Conservation (phyloP, 176 grass and related monocot genomes). For the Lolium perenne region DNA sequence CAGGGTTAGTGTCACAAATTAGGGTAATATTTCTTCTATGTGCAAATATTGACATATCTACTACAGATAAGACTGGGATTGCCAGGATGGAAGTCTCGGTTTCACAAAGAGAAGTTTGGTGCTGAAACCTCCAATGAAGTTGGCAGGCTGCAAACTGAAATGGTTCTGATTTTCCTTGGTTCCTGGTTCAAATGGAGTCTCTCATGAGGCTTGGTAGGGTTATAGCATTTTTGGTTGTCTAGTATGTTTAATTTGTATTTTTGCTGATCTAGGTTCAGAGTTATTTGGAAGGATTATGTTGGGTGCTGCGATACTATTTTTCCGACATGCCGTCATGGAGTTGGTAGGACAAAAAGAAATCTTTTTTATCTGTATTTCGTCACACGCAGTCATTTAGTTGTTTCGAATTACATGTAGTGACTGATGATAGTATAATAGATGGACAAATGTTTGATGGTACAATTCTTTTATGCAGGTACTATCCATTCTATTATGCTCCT, state of each 20-base stretch:
- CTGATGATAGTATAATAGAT: slow-evolving; percentile 11
- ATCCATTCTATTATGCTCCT: slow-evolving; percentile 62
- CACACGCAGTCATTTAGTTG: not conserved
- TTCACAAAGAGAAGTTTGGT: slow-evolving; percentile 60
- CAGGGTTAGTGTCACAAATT: slow-evolving; percentile 34
- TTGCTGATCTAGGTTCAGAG: slow-evolving; percentile 56
- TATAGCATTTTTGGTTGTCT: not conserved
- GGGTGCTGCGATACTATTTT: slow-evolving; percentile 70
- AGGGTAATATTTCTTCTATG: not conserved
- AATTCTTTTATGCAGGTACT: slow-evolving; percentile 52
- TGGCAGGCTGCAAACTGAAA: slow-evolving; percentile 40
- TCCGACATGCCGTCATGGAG: slow-evolving; percentile 62
- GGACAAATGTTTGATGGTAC: not conserved
- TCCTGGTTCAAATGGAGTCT: slow-evolving; percentile 25
- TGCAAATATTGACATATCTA: slow-evolving; percentile 22
- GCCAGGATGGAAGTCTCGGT: slow-evolving; percentile 62
- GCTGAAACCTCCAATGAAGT: slow-evolving; percentile 44
- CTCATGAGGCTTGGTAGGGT: not conserved
- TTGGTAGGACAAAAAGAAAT: slow-evolving; percentile 49
- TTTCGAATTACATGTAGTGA: not conserved
- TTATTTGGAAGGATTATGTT: slow-evolving; percentile 76
- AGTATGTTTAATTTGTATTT: not conserved
- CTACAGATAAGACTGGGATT: slow-evolving; percentile 54
- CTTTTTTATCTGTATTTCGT: not conserved
- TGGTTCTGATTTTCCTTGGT: slow-evolving; percentile 45